These are phyloP conservation scores for Sporisorium exsertum DNA, from an alignment of 1,284 basidiomycete species.

Conservation along the genomic window DNA sequence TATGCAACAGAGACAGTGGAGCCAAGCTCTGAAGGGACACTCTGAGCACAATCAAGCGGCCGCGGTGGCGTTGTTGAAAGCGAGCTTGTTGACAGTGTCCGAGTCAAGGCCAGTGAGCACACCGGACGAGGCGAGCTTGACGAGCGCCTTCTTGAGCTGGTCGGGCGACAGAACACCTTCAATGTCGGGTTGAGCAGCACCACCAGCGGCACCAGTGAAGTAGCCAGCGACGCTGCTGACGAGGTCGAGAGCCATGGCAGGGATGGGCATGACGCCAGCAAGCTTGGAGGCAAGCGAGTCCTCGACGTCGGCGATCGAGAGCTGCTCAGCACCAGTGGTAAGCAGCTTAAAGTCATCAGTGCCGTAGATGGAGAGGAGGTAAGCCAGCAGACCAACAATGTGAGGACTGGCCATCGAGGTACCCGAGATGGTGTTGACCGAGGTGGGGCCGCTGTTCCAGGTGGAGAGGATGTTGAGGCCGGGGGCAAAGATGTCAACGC, in stretches of 20 bases:
- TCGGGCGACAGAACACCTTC: conserved; percentile 73
- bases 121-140: conserved; percentile 75
- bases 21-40: conserved; percentile 22
- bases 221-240: conserved; percentile 57
- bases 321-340: conserved; percentile 24
- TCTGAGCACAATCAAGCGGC: conserved; percentile 14
- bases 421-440: conserved; percentile 78
- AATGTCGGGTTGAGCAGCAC: conserved; percentile 58
- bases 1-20: conserved; percentile 36
- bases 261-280: conserved; percentile 57
- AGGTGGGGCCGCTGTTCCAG: conserved; percentile 71
- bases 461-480: conserved; percentile 78
- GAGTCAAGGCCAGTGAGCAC: conserved; percentile 71
- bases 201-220: conserved; percentile 51
- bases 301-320: conserved; percentile 37
- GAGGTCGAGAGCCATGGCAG: conserved; percentile 57
- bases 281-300: conserved; percentile 62
- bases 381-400: conserved; percentile 69
- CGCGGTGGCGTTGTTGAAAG: conserved; percentile 68
- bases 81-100: conserved; percentile 65
- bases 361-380: conserved; percentile 76
- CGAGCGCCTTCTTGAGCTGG: conserved; percentile 80
- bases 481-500: conserved; percentile 86
- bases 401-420: conserved; percentile 76
- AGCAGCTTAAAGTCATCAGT: conserved; percentile 58